Conservation (phyloP, 306 rosid genomes). For the Argentina anserina region DNA sequence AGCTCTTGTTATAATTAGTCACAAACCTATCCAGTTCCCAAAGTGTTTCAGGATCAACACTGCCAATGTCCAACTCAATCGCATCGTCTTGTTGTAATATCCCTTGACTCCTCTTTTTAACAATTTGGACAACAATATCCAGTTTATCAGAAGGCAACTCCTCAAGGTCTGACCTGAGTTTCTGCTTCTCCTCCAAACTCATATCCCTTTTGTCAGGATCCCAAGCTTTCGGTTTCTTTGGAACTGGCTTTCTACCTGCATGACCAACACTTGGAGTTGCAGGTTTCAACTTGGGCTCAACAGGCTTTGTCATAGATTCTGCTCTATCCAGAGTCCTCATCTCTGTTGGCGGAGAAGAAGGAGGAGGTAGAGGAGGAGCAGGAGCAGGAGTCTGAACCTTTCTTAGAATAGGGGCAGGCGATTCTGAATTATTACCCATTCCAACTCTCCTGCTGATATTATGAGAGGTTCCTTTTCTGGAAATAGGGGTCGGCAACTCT, state of each 20-base stretch:
- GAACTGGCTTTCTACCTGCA: slow-evolving; percentile 46
- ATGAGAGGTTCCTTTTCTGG: slow-evolving; percentile 3
- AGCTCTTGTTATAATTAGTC: slow-evolving; percentile 62
- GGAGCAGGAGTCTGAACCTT: slow-evolving; percentile 23
- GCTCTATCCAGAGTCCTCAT: slow-evolving; percentile 48
- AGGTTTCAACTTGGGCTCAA: slow-evolving; percentile 26
- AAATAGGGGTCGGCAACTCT: background rate
- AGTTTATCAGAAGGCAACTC: slow-evolving; percentile 76
- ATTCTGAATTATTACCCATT: background rate
- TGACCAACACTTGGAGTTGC: slow-evolving; percentile 41
- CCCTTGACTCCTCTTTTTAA: slow-evolving; percentile 66
- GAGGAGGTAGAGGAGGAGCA: slow-evolving; percentile 27
- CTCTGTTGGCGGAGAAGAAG: slow-evolving; percentile 32
- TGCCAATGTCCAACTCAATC: slow-evolving; percentile 86
- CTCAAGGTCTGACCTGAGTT: slow-evolving; percentile 67
- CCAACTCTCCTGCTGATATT: background rate
- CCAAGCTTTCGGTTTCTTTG: slow-evolving; percentile 78
- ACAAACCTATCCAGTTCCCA: slow-evolving; percentile 96
- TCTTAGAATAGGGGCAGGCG: background rate
- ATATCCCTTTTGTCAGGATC: slow-evolving; percentile 76
- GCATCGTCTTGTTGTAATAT: slow-evolving; percentile 82
- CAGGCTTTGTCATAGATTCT: slow-evolving; percentile 46
- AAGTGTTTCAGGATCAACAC: slow-evolving; percentile 80
- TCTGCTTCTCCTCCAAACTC: slow-evolving; percentile 85
- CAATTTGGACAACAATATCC: slow-evolving; percentile 68